Base-by-base conservation (phyloP, 345 rosid species). In the Clarkia xantiana region DNA sequence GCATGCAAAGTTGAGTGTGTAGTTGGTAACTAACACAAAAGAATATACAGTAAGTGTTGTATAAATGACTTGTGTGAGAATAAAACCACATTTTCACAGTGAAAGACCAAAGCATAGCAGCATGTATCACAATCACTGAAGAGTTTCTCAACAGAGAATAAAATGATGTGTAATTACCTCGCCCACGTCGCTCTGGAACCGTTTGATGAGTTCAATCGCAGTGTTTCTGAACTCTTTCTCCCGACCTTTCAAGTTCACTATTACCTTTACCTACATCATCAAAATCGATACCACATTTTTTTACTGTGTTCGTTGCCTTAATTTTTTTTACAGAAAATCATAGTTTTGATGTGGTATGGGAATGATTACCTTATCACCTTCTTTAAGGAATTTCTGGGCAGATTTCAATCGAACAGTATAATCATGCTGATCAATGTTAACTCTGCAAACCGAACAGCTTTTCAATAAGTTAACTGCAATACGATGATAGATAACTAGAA, bases 371-470 rank as follows among this genome's bases (percentile, higher is more conserved):
- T 86, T 90, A 70, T 90, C 93, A 52, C 98, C 98, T 36, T 83
- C 94, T 59, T 72, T 81, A 66, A 90, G 64, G 68, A 86, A 90
- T 71, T 78, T 86, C 53, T 58, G 70, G 14, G 98, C 96, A 53
- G 93, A 84, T 71, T 62, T 86, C 70, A 91, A 53, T 49, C 93
- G 94, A 25, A 86, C 98, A 10, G 76, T 57, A 57, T 83, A 86
- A 69, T 91, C 96, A 76, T 86, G 98, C 51, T 83, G 80, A 66
- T 91, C 96, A 61, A 86, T 91, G 70, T 84, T 91, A 64, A 78
- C 80, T 65, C 95, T 89, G 85, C 55, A 13, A 44, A 59, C 18
- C 50, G 62, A 56, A 36, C 18, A 43, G 15, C 38, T 29, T 40
- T 42, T 14, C 29, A 18, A 44, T 55, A 34, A 18, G 18, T 18